These are phyloP conservation scores for Fusarium miscanthi DNA, from an alignment of 2,329 filamentous ascomycete genomes.

Conservation along the genomic window DNA sequence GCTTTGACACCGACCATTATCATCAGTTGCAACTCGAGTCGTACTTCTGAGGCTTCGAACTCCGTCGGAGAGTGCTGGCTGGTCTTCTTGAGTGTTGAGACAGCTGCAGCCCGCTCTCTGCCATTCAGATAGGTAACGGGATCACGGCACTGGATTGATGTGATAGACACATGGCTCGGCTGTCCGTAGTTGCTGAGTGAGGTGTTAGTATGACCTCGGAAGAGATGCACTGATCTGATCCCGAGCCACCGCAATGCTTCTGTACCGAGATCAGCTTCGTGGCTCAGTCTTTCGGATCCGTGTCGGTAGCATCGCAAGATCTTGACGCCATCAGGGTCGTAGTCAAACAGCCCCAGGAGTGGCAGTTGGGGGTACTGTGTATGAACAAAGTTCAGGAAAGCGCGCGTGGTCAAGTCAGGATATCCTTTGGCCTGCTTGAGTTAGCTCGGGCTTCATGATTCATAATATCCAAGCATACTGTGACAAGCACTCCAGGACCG, in stretches of 20 bases:
- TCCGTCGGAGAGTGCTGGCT: constrained; percentile 43
- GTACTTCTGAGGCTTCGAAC: constrained; percentile 53
- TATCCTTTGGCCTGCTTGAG: constrained; percentile 78
- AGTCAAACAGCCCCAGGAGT: constrained; percentile 76
- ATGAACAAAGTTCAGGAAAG: constrained; percentile 69
- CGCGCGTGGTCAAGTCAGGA: constrained; percentile 77
- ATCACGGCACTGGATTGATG: constrained; percentile 45
- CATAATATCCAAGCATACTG: constrained; percentile 56
- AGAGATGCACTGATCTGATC: constrained; percentile 58
- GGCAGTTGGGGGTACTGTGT: constrained; percentile 60
- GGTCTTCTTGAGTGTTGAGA: constrained; percentile 61
- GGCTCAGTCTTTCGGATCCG: constrained; percentile 71
- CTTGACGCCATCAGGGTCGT: constrained; percentile 79
- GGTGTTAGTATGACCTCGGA: constrained; percentile 5
- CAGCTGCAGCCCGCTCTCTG: constrained; percentile 69
- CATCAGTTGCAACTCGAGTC: constrained; percentile 75
- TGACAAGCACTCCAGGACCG: constrained; percentile 73
- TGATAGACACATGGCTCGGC: constrained; percentile 35
- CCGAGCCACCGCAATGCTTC: constrained; percentile 74
- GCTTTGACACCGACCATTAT: constrained; percentile 79
- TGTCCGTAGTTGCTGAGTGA: neutral
- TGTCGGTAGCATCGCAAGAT: constrained; percentile 80
- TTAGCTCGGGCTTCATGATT: neutral
- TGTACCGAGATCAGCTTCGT: constrained; percentile 66
- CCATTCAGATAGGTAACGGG: constrained; percentile 57